Evolutionary conservation across 2,329 filamentous ascomycete species (phyloP).

Genomic region (Nannizziopsis arthrosporioides): DNA sequence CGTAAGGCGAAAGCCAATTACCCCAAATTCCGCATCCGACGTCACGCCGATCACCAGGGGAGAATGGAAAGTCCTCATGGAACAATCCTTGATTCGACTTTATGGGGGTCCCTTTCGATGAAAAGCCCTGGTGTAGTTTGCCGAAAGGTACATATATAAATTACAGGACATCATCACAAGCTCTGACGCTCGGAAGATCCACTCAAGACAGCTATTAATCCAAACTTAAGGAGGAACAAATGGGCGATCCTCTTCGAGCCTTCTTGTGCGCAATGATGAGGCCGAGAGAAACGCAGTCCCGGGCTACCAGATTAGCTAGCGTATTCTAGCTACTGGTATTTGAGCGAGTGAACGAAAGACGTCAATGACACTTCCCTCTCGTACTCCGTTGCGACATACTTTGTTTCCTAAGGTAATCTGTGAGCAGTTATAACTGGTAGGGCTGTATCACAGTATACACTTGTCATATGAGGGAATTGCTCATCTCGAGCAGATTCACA

Average conservation of each 20-base stretch:
- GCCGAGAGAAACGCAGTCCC: neutral
- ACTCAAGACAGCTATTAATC: too few species aligned
- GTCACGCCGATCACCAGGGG: constrained; percentile 34
- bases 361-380: neutral
- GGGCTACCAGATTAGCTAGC: neutral
- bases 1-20: constrained; percentile 26
- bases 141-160: too few species aligned
- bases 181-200: too few species aligned
- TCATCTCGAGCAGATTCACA: too few species aligned
- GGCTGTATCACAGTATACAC: too few species aligned
- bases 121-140: neutral
- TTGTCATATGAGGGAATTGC: too few species aligned
- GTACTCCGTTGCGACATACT: too few species aligned
- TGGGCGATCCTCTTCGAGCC: too few species aligned
- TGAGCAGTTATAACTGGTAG: too few species aligned
- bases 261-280: neutral
- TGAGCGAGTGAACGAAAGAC: neutral
- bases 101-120: neutral
- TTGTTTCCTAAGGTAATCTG: too few species aligned
- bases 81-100: constrained; percentile 14
- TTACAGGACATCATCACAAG: too few species aligned
- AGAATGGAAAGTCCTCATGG: constrained; percentile 33
- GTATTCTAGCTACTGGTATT: neutral
- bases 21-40: constrained; percentile 33
- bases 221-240: too few species aligned